These are phyloP conservation scores for Medicago truncatula DNA, from an alignment of 306 rosid species.

Conservation along the genomic window MtrunA17r5.0-ANR NC_053044.1:1725001-1725500, in stretches of 20 bases:
- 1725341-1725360: slow-evolving; percentile 44
- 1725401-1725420: slow-evolving; percentile 42
- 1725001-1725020: slow-evolving; percentile 55
- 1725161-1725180: slow-evolving; percentile 52
- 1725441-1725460: slow-evolving; percentile 48
- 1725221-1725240: slow-evolving; percentile 48
- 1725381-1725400: slow-evolving; percentile 49
- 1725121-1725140: slow-evolving; percentile 57
- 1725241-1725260: slow-evolving; percentile 51
- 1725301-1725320: slow-evolving; percentile 41
- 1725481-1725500: not conserved
- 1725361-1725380: slow-evolving; percentile 51
- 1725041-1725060: slow-evolving; percentile 42
- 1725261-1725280: slow-evolving; percentile 43
- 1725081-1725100: slow-evolving; percentile 51
- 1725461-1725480: slow-evolving; percentile 42
- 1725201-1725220: slow-evolving; percentile 43
- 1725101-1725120: slow-evolving; percentile 49
- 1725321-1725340: slow-evolving; percentile 41
- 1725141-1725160: slow-evolving; percentile 58
- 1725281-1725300: slow-evolving; percentile 40
- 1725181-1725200: slow-evolving; percentile 43
- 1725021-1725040: slow-evolving; percentile 56
- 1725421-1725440: slow-evolving; percentile 47
- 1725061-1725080: slow-evolving; percentile 40